phyloP scores from a whole-genome alignment of 2,329 filamentous ascomycete species.

The Trichothecium roseum region DNA sequence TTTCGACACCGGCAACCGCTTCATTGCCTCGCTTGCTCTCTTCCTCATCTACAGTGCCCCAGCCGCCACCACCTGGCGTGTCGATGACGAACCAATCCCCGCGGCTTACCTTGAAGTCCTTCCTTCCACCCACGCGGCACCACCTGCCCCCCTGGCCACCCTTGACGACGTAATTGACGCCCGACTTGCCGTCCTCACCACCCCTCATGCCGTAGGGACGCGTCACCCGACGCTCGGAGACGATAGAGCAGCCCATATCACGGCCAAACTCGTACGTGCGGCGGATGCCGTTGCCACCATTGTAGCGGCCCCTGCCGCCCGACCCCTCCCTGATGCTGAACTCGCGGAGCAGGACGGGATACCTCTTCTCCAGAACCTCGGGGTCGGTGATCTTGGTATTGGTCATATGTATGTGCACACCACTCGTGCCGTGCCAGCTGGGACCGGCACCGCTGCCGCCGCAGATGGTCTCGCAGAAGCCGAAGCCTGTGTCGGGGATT shows the following conservation, averaged over 20 bases:
- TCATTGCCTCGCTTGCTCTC: neutral
- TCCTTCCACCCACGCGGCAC: constrained; percentile 36
- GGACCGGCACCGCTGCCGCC: constrained; percentile 64
- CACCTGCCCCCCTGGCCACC: constrained; percentile 21
- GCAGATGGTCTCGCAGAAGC: constrained; percentile 75
- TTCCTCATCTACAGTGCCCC: constrained; percentile 24
- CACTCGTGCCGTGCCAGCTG: constrained; percentile 61
- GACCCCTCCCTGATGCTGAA: constrained; percentile 53
- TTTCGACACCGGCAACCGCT: neutral
- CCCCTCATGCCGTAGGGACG: constrained; percentile 62
- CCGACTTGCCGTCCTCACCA: constrained; percentile 53
- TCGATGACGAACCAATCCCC: constrained; percentile 50
- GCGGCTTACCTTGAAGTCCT: constrained; percentile 43
- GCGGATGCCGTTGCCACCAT: constrained; percentile 61
- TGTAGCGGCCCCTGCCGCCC: constrained; percentile 52
- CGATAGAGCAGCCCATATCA: constrained; percentile 61
- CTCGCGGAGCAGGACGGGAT: constrained; percentile 42
- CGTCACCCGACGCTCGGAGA: constrained; percentile 64
- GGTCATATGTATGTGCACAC: constrained; percentile 72
- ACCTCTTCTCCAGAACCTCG: constrained; percentile 67
- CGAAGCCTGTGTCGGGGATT: constrained; percentile 44
- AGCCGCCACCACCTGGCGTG: constrained; percentile 52
- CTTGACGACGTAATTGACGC: constrained; percentile 37
- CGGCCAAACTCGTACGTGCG: constrained; percentile 68
- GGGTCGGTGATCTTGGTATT: constrained; percentile 72